Evolutionary conservation across 345 rosid genomes (phyloP).

Genomic region (Fremontodendron californicum): DNA sequence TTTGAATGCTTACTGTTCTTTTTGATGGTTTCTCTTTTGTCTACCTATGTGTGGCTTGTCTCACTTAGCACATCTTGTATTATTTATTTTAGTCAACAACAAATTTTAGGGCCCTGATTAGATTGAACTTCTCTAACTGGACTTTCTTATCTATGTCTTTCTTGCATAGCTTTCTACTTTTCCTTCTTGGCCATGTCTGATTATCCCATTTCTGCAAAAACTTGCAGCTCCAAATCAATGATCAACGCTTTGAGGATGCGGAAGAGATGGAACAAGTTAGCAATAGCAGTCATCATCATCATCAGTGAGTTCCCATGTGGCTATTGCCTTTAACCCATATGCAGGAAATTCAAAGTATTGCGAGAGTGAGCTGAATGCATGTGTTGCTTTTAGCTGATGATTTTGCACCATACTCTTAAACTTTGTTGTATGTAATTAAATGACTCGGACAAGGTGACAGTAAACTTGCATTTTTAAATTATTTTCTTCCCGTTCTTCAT

Average conservation of each 20-base stretch:
- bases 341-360: not conserved
- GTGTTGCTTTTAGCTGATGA: not conserved
- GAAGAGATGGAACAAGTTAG: slow-evolving; percentile 69
- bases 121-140: not conserved
- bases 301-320: slow-evolving; percentile 14
- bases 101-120: not conserved
- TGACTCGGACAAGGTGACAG: not conserved
- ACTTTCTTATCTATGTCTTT: not conserved
- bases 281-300: slow-evolving; percentile 19
- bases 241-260: slow-evolving; percentile 85
- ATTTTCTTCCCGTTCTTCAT: not conserved
- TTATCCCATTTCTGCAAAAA: not conserved
- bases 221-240: slow-evolving; percentile 76
- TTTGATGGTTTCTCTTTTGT: not conserved
- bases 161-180: not conserved
- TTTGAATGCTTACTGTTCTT: not conserved
- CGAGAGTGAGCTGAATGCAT: not conserved
- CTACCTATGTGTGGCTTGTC: not conserved
- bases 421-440: not conserved
- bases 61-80: not conserved
- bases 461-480: not conserved
- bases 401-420: not conserved
- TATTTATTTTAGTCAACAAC: not conserved
- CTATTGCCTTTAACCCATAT: not conserved
- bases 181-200: not conserved